phyloP scores from a whole-genome alignment of 495 filamentous ascomycete species.

The Pyronema domesticum region DNA sequence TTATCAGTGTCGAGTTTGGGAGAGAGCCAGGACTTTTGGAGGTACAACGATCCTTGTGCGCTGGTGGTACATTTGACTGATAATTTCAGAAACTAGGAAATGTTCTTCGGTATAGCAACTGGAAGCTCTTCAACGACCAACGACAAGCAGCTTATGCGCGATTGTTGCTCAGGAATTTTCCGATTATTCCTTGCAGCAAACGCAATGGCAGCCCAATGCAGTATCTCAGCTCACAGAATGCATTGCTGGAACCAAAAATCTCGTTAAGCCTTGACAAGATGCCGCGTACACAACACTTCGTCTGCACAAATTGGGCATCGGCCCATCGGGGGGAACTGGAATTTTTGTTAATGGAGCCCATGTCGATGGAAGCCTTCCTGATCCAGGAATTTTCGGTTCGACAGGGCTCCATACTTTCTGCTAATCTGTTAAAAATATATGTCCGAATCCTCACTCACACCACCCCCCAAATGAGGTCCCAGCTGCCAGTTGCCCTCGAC shows the following conservation, averaged over 20 bases:
- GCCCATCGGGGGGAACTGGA: conserved; percentile 1
- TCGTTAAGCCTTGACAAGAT: not conserved
- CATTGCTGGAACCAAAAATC: not conserved
- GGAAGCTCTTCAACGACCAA: not conserved
- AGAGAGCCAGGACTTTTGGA: not conserved
- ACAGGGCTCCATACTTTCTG: not conserved
- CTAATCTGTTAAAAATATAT: conserved; percentile 8
- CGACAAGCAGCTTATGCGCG: not conserved
- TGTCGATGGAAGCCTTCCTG: conserved; percentile 7
- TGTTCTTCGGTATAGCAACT: not conserved
- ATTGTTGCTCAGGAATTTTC: not conserved
- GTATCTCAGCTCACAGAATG: not conserved
- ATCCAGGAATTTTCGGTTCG: conserved; percentile 1
- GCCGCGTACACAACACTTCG: not conserved
- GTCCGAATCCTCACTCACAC: conserved; percentile 1
- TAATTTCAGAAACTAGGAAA: not conserved
- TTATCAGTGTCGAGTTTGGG: not conserved
- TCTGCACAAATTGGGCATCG: not conserved
- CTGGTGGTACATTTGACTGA: no score
- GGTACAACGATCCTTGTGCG: not conserved
- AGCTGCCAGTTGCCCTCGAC: conserved; percentile 8
- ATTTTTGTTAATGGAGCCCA: conserved; percentile 3
- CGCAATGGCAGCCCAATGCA: not conserved
- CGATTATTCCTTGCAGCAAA: not conserved
- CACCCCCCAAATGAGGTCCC: not conserved